A percentile compares a stretch with the other conserved stretches of the same genome.
These are phyloP conservation scores for Rhodofomes roseus DNA, from an alignment of 1,284 basidiomycete genomes.

Conservation along the genomic window DNA sequence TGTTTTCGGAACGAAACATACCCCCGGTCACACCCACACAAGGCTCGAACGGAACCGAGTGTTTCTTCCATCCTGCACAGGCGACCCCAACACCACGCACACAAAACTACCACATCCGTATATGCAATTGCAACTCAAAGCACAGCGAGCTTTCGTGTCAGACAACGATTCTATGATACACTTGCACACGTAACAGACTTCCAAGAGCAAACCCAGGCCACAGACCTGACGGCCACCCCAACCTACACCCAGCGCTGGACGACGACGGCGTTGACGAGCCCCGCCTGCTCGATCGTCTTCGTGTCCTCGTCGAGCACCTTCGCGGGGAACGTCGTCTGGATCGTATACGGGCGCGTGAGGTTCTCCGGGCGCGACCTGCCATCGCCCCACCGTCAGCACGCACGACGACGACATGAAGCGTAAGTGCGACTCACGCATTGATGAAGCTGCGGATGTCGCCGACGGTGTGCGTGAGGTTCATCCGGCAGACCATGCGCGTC, in stretches of 20 bases:
- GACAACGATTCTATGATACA: background rate
- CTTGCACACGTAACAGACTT: background rate
- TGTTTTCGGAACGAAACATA: too few relatives aligned
- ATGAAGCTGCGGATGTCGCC: constrained; percentile 85
- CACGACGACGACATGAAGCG: background rate
- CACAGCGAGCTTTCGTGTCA: background rate
- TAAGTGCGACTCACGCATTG: constrained; percentile 67
- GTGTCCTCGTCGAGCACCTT: constrained; percentile 64
- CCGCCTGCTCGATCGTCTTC: constrained; percentile 73
- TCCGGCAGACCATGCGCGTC: constrained; percentile 83
- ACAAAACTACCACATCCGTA: background rate
- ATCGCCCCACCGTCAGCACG: background rate
- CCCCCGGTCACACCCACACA: too few relatives aligned
- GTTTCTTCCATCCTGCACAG: too few relatives aligned
- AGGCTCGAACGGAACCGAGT: too few relatives aligned
- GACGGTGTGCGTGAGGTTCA: constrained; percentile 93
- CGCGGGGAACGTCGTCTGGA: constrained; percentile 86
- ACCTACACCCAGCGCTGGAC: constrained; percentile 76
- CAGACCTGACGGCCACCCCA: background rate
- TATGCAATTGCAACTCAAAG: background rate
- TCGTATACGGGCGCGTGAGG: constrained; percentile 61
- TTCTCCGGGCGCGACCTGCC: constrained; percentile 74
- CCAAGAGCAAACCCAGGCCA: background rate
- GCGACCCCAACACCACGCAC: too few relatives aligned
- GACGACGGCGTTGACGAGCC: constrained; percentile 80